Base-by-base conservation (phyloP, 2,329 filamentous ascomycete species). In the Drechslerella coelobrocha region DNA sequence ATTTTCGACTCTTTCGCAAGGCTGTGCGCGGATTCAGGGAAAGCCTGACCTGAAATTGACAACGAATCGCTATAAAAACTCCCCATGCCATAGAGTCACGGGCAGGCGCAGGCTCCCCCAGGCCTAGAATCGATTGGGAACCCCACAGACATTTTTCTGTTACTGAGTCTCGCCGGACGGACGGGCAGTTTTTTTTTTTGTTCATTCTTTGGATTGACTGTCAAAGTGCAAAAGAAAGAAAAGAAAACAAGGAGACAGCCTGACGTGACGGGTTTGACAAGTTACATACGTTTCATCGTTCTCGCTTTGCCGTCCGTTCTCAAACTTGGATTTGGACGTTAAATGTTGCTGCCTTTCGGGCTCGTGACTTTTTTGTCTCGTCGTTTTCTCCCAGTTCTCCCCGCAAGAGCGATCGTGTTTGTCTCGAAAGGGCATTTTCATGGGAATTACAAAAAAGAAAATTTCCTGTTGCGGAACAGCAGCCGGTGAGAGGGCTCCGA, bases 41-140 rank as follows among this genome's bases (percentile, higher is more conserved):
- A 69, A 69, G 65, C 65, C 65, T 69, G 65, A 62, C 57, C 65
- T 69, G 65, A 69, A 52, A 26, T 23, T 27, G 43, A 60, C 62
- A 61, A 26, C 50, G 54, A 59, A 60, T 37, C 19, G 34, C 41
- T 14, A 59, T 24, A 56, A 43, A 9, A 52, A 19, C 19, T 8
- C 14, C 27, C 45, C 56, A 39, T 39, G 34, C 34, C 12, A 39
- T 14, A 10, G 12, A 39, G 34, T 39, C 34, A 39, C 34, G 34
- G 34, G 34, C 12, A 39, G 34, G 5, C 34, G 34, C 34, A 39
- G 12, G 29, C n/a, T n/a, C n/a, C n/a, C n/a, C n/a, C n/a, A n/a
- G 12, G 34, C 34, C 34, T 39, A 39, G 48, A 17, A 51, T 51
- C 27, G 26, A 59, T 45, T 50, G 41, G 17, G 48, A 60, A 51